Evolutionary conservation across 2,329 filamentous ascomycete species (phyloP), one percentile per base, ranked within the genome.

Genomic region (Beauveria sp.): DNA sequence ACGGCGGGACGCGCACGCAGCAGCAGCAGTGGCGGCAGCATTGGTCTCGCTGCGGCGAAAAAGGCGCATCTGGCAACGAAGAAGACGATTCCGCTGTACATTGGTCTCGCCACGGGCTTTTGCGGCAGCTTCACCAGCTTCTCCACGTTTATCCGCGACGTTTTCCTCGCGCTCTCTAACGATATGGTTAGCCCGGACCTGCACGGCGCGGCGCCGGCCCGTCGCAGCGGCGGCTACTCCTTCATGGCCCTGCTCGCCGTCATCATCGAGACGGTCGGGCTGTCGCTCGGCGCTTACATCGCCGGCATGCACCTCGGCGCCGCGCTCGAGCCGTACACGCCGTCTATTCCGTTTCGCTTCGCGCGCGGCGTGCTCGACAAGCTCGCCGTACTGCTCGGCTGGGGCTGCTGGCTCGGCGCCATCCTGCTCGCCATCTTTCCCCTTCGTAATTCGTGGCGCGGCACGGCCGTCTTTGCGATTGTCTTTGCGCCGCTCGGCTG

Each of bases 111-210:
- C 0, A 96, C 89, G 0, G 93, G 89, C 12, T 95, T 95, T 73
- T 96, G 91, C 69, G 91, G 93, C 64, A 93, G 89, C 66, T 90
- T 95, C 69, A 97, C 93, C 0, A 93, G 89, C 10, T 96, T 96
- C 74, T 96, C 92, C 0, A 86, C 88, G 22, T 96, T 96, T 71
- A 87, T 93, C 52, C 83, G 90, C 7, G 93, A 96, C 68, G 75
- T 82, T 16, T 96, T 96, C 71, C 81, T 96, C 24, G 88, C 90
- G 0, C 75, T 96, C 20, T 87, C 90, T 4, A 95, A 96, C 70
- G 82, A 88, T 65, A 75, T 96, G 12, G 40, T 46, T 31, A 76
- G 74, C 10, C 70, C 73, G 1, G 70, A 73, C 0, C 74, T 76
- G 22, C 69, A 67, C 0, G 71, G 74, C 0, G 70, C 73, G 1